Evolutionary conservation across 208 protist genomes (phyloP).

Genomic region (Crithidia thermophila): DNA sequence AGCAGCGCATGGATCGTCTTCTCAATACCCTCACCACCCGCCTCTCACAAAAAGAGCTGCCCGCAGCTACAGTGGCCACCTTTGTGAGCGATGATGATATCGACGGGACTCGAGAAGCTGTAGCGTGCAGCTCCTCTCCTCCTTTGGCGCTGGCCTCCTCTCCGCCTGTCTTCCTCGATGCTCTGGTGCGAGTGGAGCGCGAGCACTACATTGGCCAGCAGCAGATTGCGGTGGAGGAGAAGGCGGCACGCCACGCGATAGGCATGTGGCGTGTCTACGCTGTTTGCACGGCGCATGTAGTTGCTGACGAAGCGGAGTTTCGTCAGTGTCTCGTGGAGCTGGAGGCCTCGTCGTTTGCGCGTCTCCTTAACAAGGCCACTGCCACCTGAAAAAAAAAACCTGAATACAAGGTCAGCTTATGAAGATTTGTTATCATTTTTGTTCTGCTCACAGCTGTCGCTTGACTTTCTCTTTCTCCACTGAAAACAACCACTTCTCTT

Average conservation of each 20-base stretch:
- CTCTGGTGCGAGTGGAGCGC: conserved; percentile 32
- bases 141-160: background rate
- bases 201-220: conserved; percentile 20
- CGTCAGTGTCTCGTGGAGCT: conserved; percentile 4
- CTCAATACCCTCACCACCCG: conserved; percentile 37
- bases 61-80: background rate
- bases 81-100: background rate
- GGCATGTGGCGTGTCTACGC: background rate
- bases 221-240: conserved; percentile 30
- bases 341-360: conserved; percentile 7
- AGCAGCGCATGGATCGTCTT: conserved; percentile 52
- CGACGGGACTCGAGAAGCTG: background rate
- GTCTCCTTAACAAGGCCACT: background rate
- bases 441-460: too few species aligned
- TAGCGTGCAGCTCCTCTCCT: too few species aligned
- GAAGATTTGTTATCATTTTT: too few species aligned
- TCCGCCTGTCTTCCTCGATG: background rate
- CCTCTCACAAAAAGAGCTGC: conserved; percentile 16
- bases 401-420: too few species aligned
- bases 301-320: conserved; percentile 21
- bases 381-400: too few species aligned
- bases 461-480: background rate
- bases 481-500: too few species aligned
- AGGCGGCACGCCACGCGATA: conserved; percentile 14
- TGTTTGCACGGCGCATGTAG: background rate